A percentile compares a stretch with the other conserved stretches of the same genome.
Conservation (phyloP, 202 grass and related monocot species). For the Brachypodium distachyon region DNA sequence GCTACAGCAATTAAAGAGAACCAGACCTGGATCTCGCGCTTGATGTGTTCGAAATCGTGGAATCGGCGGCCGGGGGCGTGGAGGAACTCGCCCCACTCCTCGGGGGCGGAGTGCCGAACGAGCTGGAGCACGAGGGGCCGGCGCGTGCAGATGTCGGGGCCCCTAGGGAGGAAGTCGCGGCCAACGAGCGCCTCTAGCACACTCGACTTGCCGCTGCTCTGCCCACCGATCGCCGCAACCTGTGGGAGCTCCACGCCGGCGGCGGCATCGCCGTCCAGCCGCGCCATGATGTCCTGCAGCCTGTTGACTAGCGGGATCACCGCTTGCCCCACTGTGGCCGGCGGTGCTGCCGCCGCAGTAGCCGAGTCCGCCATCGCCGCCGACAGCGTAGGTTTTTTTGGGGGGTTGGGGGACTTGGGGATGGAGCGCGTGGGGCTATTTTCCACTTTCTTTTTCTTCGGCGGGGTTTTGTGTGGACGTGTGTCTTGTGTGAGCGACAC, state of each 20-base stretch:
- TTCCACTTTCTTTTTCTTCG: neutral
- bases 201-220: constrained; percentile 97
- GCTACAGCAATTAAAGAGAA: neutral
- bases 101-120: constrained; percentile 41
- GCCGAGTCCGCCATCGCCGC: constrained; percentile 40
- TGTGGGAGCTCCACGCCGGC: constrained; percentile 64
- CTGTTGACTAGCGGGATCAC: constrained; percentile 72
- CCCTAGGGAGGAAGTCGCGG: constrained; percentile 84
- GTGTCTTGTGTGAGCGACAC: neutral
- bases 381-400: constrained; percentile 53
- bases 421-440: neutral
- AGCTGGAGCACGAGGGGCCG: constrained; percentile 85
- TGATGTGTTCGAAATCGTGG: constrained; percentile 68
- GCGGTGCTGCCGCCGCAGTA: constrained; percentile 4
- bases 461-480: neutral
- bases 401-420: constrained; percentile 14
- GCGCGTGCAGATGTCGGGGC: constrained; percentile 76
- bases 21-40: constrained; percentile 78
- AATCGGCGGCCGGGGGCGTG: constrained; percentile 61
- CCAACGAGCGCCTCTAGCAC: constrained; percentile 91
- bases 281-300: constrained; percentile 68
- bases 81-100: constrained; percentile 94
- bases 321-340: constrained; percentile 41
- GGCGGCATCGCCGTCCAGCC: constrained; percentile 48
- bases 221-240: constrained; percentile 75